A percentile compares a stretch with the other conserved stretches of the same genome.
Conservation (phyloP, 2,329 filamentous ascomycete genomes). For the Cyphellophora europaea region DNA sequence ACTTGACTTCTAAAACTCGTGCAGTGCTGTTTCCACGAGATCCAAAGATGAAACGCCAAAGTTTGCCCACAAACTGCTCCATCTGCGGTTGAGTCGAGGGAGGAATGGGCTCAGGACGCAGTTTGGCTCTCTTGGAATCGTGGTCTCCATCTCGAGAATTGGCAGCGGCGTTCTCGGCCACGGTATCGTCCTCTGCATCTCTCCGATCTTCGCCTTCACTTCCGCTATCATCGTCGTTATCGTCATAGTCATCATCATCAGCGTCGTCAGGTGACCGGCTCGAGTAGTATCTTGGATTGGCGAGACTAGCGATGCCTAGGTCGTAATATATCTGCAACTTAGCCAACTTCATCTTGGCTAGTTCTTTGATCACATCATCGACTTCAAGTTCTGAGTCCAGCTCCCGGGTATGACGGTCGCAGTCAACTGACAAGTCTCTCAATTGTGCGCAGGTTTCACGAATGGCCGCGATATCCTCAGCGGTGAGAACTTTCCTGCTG, state of each 20-base stretch:
- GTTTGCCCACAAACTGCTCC: slow-evolving; percentile 2
- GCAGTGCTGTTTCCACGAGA: slow-evolving; percentile 3
- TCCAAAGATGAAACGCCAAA: slow-evolving; percentile 14
- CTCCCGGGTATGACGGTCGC: slow-evolving; percentile 5
- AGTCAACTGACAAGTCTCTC: slow-evolving; percentile 11
- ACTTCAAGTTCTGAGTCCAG: slow-evolving; percentile 6
- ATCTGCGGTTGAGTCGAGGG: slow-evolving; percentile 2
- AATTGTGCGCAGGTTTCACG: slow-evolving; percentile 8
- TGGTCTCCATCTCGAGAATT: background rate
- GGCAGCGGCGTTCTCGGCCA: background rate
- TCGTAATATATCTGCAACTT: slow-evolving; percentile 15
- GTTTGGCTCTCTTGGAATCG: too few relatives aligned
- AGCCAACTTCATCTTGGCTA: slow-evolving; percentile 9
- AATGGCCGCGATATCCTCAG: slow-evolving; percentile 8
- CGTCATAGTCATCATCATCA: background rate
- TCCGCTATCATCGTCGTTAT: background rate
- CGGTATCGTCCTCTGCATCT: background rate
- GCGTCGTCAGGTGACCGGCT: slow-evolving; percentile 1
- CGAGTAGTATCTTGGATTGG: background rate
- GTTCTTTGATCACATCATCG: slow-evolving; percentile 6
- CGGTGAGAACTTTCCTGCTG: slow-evolving; percentile 1
- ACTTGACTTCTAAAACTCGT: slow-evolving; percentile 13
- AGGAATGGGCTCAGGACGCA: too few relatives aligned
- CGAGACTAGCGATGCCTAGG: slow-evolving; percentile 3
- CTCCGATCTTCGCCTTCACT: background rate